phyloP scores from a whole-genome alignment of 257 asterid species.

The Lithospermum erythrorhizon region DNA sequence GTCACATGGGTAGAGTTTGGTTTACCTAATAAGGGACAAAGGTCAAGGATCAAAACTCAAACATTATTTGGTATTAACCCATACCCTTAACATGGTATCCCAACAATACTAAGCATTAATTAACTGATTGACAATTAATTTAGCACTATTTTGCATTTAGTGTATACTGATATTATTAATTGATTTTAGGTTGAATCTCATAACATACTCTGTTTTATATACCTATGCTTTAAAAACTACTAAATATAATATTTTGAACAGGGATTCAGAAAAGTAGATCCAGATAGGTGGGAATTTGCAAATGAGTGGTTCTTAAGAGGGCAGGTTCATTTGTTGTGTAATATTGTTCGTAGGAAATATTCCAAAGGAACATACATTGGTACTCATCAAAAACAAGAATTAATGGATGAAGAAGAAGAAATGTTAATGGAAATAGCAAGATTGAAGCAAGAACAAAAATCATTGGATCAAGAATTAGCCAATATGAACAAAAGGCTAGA shows the following conservation, averaged over 20 bases:
- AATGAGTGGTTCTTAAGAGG: conserved; percentile 81
- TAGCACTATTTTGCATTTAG: no score
- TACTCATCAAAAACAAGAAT: not conserved
- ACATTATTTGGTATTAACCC: no score
- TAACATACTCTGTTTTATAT: no score
- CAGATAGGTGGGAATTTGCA: conserved; percentile 88
- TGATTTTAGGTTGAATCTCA: no score
- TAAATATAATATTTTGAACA: conserved; percentile 6
- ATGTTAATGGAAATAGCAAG: conserved; percentile 28
- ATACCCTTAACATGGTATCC: no score
- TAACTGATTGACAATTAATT: no score
- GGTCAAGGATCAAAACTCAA: no score
- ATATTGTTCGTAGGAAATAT: conserved; percentile 48
- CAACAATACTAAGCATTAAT: no score
- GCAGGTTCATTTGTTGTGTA: conserved; percentile 53
- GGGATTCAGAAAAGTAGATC: conserved; percentile 86
- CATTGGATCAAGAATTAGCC: conserved; percentile 43
- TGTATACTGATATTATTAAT: no score
- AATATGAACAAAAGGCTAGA: conserved; percentile 67
- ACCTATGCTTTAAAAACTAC: no score
- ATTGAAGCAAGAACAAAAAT: conserved; percentile 55
- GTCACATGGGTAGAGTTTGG: no score
- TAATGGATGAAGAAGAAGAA: conserved; percentile 31
- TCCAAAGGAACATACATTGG: conserved; percentile 7
- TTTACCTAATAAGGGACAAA: no score